These are phyloP conservation scores for Calonectria pseudoturangicola DNA, from an alignment of 2,329 filamentous ascomycete genomes.

Conservation along the genomic window DNA sequence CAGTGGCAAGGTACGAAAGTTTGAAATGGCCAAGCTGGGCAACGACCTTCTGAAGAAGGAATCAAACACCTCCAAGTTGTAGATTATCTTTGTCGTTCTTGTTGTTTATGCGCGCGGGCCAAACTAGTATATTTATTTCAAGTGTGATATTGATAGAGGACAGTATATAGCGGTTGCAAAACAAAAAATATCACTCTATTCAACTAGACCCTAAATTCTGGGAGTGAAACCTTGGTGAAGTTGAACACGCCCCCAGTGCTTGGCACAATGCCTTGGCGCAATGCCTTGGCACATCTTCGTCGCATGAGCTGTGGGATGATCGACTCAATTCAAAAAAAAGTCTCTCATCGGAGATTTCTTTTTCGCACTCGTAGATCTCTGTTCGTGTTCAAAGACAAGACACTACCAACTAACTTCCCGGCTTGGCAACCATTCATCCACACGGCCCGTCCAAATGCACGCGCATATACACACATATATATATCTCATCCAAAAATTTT, in stretches of 20 bases:
- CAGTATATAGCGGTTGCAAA: slow-evolving; percentile 12
- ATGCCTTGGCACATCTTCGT: neutral
- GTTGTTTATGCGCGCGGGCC: slow-evolving; percentile 9
- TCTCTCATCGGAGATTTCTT: slow-evolving; percentile 11
- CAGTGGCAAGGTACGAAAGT: slow-evolving; percentile 83
- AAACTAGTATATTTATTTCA: slow-evolving; percentile 2
- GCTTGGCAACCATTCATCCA: neutral
- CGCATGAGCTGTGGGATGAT: neutral
- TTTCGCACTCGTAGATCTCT: neutral
- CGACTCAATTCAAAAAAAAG: neutral
- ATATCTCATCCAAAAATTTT: slow-evolving; percentile 11
- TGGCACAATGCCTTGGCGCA: slow-evolving; percentile 3
- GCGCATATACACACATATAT: neutral
- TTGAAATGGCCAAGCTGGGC: slow-evolving; percentile 75
- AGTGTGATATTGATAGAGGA: slow-evolving; percentile 25
- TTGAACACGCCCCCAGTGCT: neutral
- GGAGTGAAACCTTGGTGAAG: slow-evolving; percentile 1
- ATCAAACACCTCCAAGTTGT: slow-evolving; percentile 68
- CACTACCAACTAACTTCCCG: slow-evolving; percentile 3
- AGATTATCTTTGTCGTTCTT: slow-evolving; percentile 33
- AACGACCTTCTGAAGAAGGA: slow-evolving; percentile 72
- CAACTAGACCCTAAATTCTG: neutral
- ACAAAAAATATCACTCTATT: slow-evolving; percentile 22
- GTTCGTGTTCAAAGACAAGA: slow-evolving; percentile 1
- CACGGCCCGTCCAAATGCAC: neutral